Evolutionary conservation across 495 filamentous ascomycete species (phyloP).

Genomic region (Aspergillus conjunctus): DNA sequence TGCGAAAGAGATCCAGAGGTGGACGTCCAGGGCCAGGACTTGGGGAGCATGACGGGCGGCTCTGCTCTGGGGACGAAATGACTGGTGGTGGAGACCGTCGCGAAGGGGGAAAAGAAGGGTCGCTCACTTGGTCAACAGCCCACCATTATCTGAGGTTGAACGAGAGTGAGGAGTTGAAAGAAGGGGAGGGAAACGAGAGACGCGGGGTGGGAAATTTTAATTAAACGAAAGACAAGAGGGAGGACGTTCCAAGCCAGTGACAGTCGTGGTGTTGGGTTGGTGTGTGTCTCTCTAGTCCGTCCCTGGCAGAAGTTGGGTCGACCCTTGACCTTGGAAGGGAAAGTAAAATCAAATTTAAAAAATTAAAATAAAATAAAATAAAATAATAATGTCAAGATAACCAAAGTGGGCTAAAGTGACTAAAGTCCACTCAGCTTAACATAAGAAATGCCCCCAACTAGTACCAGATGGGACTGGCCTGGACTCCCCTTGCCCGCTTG

Average conservation of each 20-base stretch:
- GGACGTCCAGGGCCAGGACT: constrained; percentile 19
- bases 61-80: not conserved
- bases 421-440: too few relatives aligned
- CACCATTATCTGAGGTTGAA: constrained; percentile 10
- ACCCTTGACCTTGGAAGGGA: too few relatives aligned
- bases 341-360: not conserved
- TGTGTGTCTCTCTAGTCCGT: too few relatives aligned
- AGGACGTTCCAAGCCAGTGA: constrained; percentile 3
- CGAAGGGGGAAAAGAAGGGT: not conserved
- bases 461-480: too few relatives aligned
- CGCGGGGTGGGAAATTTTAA: constrained; percentile 10
- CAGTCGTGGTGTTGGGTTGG: constrained; percentile 1
- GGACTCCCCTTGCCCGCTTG: not conserved
- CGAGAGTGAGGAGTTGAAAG: constrained; percentile 6
- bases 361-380: not conserved
- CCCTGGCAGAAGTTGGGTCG: too few relatives aligned
- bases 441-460: too few relatives aligned
- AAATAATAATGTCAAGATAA: too few relatives aligned
- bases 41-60: constrained; percentile 20
- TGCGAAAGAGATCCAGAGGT: not conserved
- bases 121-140: constrained; percentile 9
- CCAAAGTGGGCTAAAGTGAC: not conserved
- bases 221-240: constrained; percentile 11
- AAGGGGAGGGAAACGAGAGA: constrained; percentile 2
- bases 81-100: constrained; percentile 26